Base-by-base conservation (phyloP, 2,329 filamentous ascomycete genomes). In the Alternaria novae-zelandiae region DNA sequence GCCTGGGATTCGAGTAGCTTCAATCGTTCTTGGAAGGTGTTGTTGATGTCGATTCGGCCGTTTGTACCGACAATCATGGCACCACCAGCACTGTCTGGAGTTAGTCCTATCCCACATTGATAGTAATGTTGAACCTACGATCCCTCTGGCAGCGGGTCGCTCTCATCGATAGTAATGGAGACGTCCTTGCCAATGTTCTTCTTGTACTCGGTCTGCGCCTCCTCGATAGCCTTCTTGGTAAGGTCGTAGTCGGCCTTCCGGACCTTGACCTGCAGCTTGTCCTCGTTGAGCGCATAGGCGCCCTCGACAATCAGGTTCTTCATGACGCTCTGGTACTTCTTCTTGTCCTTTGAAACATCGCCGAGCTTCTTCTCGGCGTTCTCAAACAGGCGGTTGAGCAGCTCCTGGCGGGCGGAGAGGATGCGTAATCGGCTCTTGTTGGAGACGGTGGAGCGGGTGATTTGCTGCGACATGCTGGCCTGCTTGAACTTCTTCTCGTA, bases 401-500 rank as follows among this genome's bases (percentile, higher is more conserved):
- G 85, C 82, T 95, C 91, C 86, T 99, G 96, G 75, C 94, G 89
- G 63, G 94, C 91, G 68, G 87, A 88, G 63, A 99, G 90, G 59
- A 99, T 91, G 80, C 91, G 91, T 82, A 99, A 90, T 65, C 96
- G 90, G 62, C 93, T 96, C 87, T 97, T 97, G 87, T 99, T 99
- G 83, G 94, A 88, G 67, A 97, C 90, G 67, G 94, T 98, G 69
- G 94, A 98, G 79, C 92, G 92, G 69, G 94, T 97, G 85, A 98
- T 98, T 85, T 99, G 96, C 87, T 98, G 96, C 68, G 93, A 95
- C 93, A 98, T 97, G 85, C 91, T 89, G 76, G 96, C 95, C 84
- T 97, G 92, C 87, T 97, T 99, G 89, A 96, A 96, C 86, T 98
- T 98, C 89, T 97, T 98, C 84, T 95, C 92, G 88, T 97, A 99